phyloP scores from a whole-genome alignment of 108 stramenopile genomes.

The Nitzschia inconspicua region DNA sequence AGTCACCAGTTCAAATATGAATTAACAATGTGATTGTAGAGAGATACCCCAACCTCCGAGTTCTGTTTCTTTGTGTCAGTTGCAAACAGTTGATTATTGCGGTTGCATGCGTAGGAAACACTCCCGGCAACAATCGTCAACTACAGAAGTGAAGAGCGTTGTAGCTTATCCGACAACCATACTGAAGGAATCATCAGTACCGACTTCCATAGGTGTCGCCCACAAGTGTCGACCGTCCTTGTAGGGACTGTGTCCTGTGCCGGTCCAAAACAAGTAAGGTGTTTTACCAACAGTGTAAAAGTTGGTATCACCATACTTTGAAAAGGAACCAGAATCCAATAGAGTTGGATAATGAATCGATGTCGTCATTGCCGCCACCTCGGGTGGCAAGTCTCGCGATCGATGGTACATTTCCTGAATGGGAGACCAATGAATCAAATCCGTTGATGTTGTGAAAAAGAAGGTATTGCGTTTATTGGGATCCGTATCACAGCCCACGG shows the following conservation, averaged over 20 bases:
- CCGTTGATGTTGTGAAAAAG: slow-evolving; percentile 2
- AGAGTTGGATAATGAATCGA: slow-evolving; percentile 11
- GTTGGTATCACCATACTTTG: background rate
- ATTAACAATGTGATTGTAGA: no score
- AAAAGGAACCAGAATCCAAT: background rate
- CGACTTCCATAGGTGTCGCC: slow-evolving; percentile 2
- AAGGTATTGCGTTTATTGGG: background rate
- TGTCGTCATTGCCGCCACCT: background rate
- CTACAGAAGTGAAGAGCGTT: no score
- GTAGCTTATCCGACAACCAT: no score
- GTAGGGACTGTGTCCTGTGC: slow-evolving; percentile 3
- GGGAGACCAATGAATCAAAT: slow-evolving; percentile 13
- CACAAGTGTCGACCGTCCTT: slow-evolving; percentile 3
- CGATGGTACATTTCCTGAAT: background rate
- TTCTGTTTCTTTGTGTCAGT: no score
- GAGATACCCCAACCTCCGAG: no score
- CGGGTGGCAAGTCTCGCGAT: no score
- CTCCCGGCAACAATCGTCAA: no score
- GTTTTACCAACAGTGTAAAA: slow-evolving; percentile 5
- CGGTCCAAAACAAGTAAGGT: slow-evolving; percentile 7
- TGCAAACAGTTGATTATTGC: no score
- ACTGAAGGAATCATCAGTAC: background rate
- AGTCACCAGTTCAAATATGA: no score
- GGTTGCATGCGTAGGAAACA: no score
- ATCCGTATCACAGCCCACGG: slow-evolving; percentile 3